phyloP scores from a whole-genome alignment of 441 rosid genomes.

The Biscutella laevigata region DNA sequence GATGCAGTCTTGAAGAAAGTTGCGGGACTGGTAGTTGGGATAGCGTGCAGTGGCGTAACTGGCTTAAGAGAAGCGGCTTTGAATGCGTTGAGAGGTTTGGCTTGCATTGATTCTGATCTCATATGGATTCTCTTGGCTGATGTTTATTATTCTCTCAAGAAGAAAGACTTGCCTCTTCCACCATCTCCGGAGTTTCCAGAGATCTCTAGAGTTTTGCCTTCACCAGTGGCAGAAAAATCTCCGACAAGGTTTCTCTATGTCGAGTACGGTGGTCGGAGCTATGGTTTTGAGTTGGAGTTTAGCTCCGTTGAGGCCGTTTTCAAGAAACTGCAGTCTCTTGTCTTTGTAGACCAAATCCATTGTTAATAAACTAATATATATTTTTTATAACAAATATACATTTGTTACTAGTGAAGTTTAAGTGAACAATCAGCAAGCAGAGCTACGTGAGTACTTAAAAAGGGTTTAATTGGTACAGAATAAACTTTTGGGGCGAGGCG shows the following conservation, averaged over 20 bases:
- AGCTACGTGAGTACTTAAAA: background rate
- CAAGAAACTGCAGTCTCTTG: slow-evolving; percentile 41
- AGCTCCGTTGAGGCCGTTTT: slow-evolving; percentile 53
- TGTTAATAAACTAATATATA: too few species aligned
- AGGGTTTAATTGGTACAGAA: background rate
- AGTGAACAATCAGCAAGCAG: background rate
- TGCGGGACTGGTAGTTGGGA: slow-evolving; percentile 73
- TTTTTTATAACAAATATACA: too few species aligned
- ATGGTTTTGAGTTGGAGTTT: slow-evolving; percentile 62
- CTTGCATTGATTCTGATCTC: slow-evolving; percentile 76
- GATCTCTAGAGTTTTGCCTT: slow-evolving; percentile 44
- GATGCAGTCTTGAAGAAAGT: slow-evolving; percentile 71
- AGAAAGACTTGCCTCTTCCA: slow-evolving; percentile 36
- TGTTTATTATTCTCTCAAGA: slow-evolving; percentile 57
- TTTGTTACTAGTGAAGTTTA: background rate
- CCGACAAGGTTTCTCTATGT: slow-evolving; percentile 48
- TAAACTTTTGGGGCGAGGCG: background rate
- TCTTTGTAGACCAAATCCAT: slow-evolving; percentile 35
- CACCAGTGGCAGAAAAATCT: slow-evolving; percentile 35
- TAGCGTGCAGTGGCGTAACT: slow-evolving; percentile 64
- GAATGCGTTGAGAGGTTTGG: slow-evolving; percentile 68
- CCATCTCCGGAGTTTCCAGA: slow-evolving; percentile 45
- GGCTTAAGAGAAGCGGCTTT: slow-evolving; percentile 61
- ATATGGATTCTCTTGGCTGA: slow-evolving; percentile 86
- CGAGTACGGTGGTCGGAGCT: slow-evolving; percentile 70